Evolutionary conservation across 495 filamentous ascomycete genomes (phyloP).

Genomic region (Talaromyces wortmannii): DNA sequence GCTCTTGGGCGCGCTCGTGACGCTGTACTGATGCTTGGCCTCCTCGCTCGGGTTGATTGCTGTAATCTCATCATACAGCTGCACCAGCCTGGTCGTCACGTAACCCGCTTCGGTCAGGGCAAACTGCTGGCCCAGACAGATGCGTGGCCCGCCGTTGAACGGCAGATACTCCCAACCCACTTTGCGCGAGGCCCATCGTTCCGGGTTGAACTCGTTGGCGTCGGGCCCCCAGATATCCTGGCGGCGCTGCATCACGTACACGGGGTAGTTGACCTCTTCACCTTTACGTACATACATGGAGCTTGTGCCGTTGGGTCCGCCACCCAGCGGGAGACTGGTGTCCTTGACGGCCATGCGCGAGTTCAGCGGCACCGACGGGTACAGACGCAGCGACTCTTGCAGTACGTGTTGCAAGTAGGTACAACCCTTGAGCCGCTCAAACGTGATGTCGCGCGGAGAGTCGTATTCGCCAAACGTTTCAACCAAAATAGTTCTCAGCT

Average conservation of each 20-base stretch:
- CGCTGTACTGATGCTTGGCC: not conserved
- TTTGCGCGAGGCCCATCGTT: conserved; percentile 37
- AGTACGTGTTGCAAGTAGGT: conserved; percentile 31
- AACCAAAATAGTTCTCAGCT: conserved; percentile 32
- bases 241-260: conserved; percentile 46
- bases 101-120: conserved; percentile 52
- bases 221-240: conserved; percentile 44
- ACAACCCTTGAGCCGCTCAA: conserved; percentile 30
- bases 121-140: conserved; percentile 42
- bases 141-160: conserved; percentile 52
- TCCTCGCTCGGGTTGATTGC: conserved; percentile 14
- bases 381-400: conserved; percentile 42
- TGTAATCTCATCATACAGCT: conserved; percentile 18
- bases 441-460: conserved; percentile 17
- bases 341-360: conserved; percentile 34
- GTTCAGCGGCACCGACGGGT: conserved; percentile 46
- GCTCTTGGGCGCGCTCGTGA: not conserved
- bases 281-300: conserved; percentile 34
- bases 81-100: conserved; percentile 29
- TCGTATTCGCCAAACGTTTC: conserved; percentile 28
- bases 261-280: conserved; percentile 32
- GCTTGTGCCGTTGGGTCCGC: conserved; percentile 26
- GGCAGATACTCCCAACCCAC: conserved; percentile 51
- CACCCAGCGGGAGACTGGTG: conserved; percentile 37
- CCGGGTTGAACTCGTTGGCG: conserved; percentile 44